Conservation (phyloP, 2,329 filamentous ascomycete species). For the Macroventuria anomochaeta region DNA sequence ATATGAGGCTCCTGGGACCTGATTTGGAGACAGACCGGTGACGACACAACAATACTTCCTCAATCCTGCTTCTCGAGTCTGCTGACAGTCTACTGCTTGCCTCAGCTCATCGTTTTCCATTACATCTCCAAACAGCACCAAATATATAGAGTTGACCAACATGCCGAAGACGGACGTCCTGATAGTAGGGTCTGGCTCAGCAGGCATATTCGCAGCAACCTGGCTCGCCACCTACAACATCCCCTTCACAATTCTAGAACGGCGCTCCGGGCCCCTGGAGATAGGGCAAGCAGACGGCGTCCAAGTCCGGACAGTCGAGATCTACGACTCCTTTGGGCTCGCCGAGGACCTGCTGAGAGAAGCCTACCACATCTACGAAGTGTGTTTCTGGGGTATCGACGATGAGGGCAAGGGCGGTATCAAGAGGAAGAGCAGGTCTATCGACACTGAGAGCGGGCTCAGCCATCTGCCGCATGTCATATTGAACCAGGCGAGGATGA, state of each 20-base stretch:
- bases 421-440: slow-evolving; percentile 49
- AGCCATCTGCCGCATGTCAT: slow-evolving; percentile 71
- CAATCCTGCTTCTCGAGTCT: not conserved
- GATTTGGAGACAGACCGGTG: not conserved
- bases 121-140: not conserved
- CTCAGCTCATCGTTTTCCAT: not conserved
- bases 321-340: slow-evolving; percentile 75
- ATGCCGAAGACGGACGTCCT: slow-evolving; percentile 59
- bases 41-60: too few relatives aligned
- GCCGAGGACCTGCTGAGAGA: slow-evolving; percentile 68
- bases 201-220: slow-evolving; percentile 65
- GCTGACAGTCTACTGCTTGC: not conserved
- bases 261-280: slow-evolving; percentile 60
- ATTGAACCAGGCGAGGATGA: slow-evolving; percentile 74
- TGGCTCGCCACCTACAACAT: slow-evolving; percentile 67
- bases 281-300: slow-evolving; percentile 70
- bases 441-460: slow-evolving; percentile 66
- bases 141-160: slow-evolving; percentile 6
- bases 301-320: slow-evolving; percentile 72
- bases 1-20: not conserved
- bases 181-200: slow-evolving; percentile 67
- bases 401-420: slow-evolving; percentile 48
- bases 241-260: slow-evolving; percentile 64
- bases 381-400: slow-evolving; percentile 57
- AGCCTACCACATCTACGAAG: slow-evolving; percentile 70